A percentile compares a stretch with the other conserved stretches of the same genome.
Conservation (phyloP, 1,139 yeast genomes). For the Candida freyschussii region DNA sequence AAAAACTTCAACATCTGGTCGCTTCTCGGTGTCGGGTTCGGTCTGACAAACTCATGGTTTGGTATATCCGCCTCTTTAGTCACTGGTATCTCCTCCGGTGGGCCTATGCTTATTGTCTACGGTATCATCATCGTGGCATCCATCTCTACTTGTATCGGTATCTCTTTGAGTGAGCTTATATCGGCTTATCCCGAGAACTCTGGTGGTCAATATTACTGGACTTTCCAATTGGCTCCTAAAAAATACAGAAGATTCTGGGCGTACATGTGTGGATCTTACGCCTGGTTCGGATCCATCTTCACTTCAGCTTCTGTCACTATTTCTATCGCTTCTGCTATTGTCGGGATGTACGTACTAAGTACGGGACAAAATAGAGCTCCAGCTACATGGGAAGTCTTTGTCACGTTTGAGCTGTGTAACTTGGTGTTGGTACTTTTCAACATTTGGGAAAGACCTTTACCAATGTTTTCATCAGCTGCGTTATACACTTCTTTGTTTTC, state of each 20-base stretch:
- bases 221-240: constrained; percentile 50
- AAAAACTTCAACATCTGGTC: constrained; percentile 39
- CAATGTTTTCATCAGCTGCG: constrained; percentile 46
- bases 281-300: constrained; percentile 57
- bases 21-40: constrained; percentile 61
- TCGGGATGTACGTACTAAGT: constrained; percentile 50
- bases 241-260: constrained; percentile 47
- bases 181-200: constrained; percentile 56
- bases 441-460: constrained; percentile 54
- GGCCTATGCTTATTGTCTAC: constrained; percentile 62
- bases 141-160: constrained; percentile 46
- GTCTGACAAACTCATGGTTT: constrained; percentile 67
- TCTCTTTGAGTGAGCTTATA: constrained; percentile 48
- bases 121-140: constrained; percentile 61
- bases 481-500: constrained; percentile 52
- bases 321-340: constrained; percentile 46
- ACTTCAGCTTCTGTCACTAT: constrained; percentile 57
- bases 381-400: constrained; percentile 55
- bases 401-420: constrained; percentile 44
- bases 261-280: constrained; percentile 52
- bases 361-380: constrained; percentile 38
- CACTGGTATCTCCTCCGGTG: constrained; percentile 62
- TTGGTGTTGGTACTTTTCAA: constrained; percentile 46
- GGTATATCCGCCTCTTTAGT: constrained; percentile 62
- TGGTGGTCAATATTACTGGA: constrained; percentile 66